phyloP scores from a whole-genome alignment of 2,329 filamentous ascomycete species.

The Fonsecaea pugnacius region DNA sequence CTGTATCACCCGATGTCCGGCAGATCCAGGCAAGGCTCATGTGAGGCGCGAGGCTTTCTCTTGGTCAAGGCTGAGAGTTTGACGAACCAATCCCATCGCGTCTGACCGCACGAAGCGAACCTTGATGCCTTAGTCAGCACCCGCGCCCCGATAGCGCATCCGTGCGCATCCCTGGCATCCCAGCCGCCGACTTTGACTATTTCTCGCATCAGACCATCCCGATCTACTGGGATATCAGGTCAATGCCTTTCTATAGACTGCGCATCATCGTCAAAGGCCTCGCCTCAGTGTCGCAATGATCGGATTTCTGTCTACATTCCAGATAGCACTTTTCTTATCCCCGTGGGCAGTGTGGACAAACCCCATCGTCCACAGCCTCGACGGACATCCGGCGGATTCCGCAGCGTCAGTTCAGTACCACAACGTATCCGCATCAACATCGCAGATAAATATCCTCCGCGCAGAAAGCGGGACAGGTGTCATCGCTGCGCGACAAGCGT shows the following conservation, averaged over 20 bases:
- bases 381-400: constrained; percentile 20
- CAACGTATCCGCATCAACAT: constrained; percentile 2
- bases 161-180: not conserved
- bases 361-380: not conserved
- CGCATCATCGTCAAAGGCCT: not conserved
- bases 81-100: constrained; percentile 18
- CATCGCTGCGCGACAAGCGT: constrained; percentile 21
- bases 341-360: constrained; percentile 7
- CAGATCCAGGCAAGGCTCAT: constrained; percentile 23
- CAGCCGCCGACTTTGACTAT: constrained; percentile 15
- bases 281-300: constrained; percentile 13
- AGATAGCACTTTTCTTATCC: constrained; percentile 5
- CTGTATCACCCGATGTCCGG: constrained; percentile 56
- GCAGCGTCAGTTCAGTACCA: constrained; percentile 9
- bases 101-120: constrained; percentile 12
- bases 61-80: not conserved
- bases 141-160: constrained; percentile 2
- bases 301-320: not conserved
- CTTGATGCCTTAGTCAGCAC: constrained; percentile 16
- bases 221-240: not conserved
- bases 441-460: constrained; percentile 6
- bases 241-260: not conserved
- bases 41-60: constrained; percentile 3
- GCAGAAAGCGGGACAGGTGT: not conserved
- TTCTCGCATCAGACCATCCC: not conserved